Evolutionary conservation across 257 asterid genomes (phyloP), one percentile per base, ranked within the genome.

Genomic region (Hygrophila difformis): DNA sequence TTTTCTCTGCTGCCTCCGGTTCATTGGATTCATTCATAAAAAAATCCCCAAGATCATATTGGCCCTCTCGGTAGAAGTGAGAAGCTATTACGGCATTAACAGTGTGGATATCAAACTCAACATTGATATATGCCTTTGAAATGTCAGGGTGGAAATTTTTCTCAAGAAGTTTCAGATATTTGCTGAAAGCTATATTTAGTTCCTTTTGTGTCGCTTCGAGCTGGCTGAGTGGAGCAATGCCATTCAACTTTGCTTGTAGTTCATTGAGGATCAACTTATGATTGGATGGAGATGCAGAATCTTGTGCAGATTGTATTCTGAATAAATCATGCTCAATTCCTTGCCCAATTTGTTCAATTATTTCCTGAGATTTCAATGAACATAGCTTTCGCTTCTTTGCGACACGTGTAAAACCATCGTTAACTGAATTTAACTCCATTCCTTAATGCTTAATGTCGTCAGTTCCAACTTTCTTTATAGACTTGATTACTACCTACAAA

Each of bases 331-430:
- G 82, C 52, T 74, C 92, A 35, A 86, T 76, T 78, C 83, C 94
- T 52, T 59, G 80, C 43, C 67, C 66, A n/a, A 86, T 76, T 58
- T 70, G 82, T 47, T 75, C 84, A 13, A 86, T 68, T 42, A 78
- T 72, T 74, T 91, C 96, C 57, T 72, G 94, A 48, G 77, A 73
- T 69, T 82, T 82, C 0, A 93, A 75, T 37, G 82, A 82, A 10
- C 92, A 66, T 47, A 82, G 62, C 62, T 82, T 82, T 34, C 82
- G 96, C 76, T 82, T 86, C 87, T 86, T 86, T 5, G 93, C 59
- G 15, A 81, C 99, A 3, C 84, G 87, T 69, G 80, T 87, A 53
- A 86, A 85, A 33, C 93, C 93, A 60, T 82, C 94, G 72, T 74
- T 82, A 65, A 82, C 78, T 51, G 81, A 57, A 65, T 56, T 80